Evolutionary conservation across 352 stramenopile genomes (phyloP).

Genomic region (Pythium pyrilobum): DNA sequence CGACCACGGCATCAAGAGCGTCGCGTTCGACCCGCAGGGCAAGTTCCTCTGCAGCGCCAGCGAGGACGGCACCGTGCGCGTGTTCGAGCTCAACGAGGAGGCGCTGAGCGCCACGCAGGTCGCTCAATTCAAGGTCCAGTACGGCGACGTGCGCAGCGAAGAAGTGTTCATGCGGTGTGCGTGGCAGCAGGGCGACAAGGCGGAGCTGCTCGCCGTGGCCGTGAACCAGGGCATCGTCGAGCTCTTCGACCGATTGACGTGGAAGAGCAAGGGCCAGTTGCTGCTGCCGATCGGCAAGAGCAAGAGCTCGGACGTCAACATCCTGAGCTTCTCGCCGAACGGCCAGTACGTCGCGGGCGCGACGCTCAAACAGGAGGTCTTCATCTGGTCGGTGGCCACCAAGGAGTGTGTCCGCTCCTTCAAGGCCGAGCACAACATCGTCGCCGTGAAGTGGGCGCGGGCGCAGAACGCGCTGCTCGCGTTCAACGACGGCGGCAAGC

Average conservation of each 20-base stretch:
- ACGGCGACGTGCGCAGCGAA: conserved; percentile 51
- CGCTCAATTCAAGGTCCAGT: conserved; percentile 53
- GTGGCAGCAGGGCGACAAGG: conserved; percentile 37
- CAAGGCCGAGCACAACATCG: conserved; percentile 45
- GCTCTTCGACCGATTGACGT: conserved; percentile 46
- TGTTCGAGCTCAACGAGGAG: conserved; percentile 50
- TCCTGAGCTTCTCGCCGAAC: conserved; percentile 75
- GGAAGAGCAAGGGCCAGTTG: conserved; percentile 35
- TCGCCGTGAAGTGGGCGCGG: conserved; percentile 56
- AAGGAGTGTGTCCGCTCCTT: conserved; percentile 53
- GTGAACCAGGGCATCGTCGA: conserved; percentile 64
- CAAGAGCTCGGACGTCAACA: conserved; percentile 54
- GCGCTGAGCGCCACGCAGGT: conserved; percentile 33
- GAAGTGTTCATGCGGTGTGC: conserved; percentile 61
- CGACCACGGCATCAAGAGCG: conserved; percentile 66
- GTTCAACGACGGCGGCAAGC: conserved; percentile 52
- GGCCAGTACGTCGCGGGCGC: conserved; percentile 64
- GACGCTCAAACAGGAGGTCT: conserved; percentile 66
- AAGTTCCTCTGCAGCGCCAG: conserved; percentile 59
- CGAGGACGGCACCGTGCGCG: conserved; percentile 60
- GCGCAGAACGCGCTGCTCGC: conserved; percentile 47
- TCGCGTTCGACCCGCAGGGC: conserved; percentile 56
- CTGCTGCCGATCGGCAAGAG: conserved; percentile 55
- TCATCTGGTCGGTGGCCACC: conserved; percentile 57
- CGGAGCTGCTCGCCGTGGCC: conserved; percentile 47